Evolutionary conservation across 2,329 filamentous ascomycete genomes (phyloP), one percentile per base, ranked within the genome.

Genomic region (Penicillium psychrosexuale): DNA sequence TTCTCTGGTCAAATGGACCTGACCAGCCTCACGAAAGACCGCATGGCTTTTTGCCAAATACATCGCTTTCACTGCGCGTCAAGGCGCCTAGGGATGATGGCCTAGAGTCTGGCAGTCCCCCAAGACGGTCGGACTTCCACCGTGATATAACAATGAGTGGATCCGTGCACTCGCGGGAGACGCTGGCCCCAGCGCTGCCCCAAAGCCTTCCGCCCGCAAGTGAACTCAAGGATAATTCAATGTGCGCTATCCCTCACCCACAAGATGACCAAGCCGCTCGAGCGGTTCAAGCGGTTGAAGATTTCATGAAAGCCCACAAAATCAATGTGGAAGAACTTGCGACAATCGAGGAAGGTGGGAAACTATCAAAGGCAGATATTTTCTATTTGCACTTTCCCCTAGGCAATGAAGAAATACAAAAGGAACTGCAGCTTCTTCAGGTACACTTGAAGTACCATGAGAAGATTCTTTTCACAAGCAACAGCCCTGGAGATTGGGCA

Each of bases 341-440:
- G 28, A 51, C 56, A 13, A 57, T 69, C 1, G 61, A 64, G 34
- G 55, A 43, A 8, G 30, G 44, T 1, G 57, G 54, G 5, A 63
- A 64, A n/a, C 39, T 46, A 3, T 56, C 57, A 12, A 28, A 39
- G 1, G 63, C 66, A 4, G 61, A 64, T 8, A 62, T 62, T 8
- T 73, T 75, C 37, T 76, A 71, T 55, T 53, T 76, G 27, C 61
- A 67, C 53, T 73, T 69, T 42, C 73, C 72, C 7, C 33, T 46
- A 1, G 59, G 58, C 6, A 60, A 66, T 30, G 48, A 42, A 24
- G 45, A 56, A 11, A 48, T 51, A 8, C 42, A 61, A 11, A 46
- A 37, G 1, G 71, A 75, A 37, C 66, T 61, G 44, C 28, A 67
- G n/a, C 36, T 73, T 2, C 43, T 65, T 11, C 46, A 56, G 8